Base-by-base conservation (phyloP, 139 green algal species). In the Pseudopediastrum boryanum region DNA sequence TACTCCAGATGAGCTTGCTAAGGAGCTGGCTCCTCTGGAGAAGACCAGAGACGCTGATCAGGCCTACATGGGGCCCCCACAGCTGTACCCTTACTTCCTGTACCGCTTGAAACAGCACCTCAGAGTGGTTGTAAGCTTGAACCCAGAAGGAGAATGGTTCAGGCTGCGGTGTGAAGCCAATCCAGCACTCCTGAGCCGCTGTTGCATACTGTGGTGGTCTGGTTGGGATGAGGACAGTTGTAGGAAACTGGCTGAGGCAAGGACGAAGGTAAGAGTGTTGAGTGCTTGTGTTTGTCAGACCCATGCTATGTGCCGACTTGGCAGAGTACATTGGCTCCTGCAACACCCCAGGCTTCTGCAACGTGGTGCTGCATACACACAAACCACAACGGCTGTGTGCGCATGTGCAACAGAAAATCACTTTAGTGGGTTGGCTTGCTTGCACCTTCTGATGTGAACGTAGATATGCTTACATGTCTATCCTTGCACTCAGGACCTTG, bases 1-100 rank as follows among this genome's bases (percentile, higher is more conserved):
- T 77, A 84, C 80, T 2, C 72, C 83, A n/a, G 92, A 95, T 64
- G 93, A 97, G 86, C 83, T 94, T 48, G 85, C 92, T 39, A 89
- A 89, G 75, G 84, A 89, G 61, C 61, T 95, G 64, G 87, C 82
- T 3, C 81, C 88, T 0, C 48, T 93, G 58, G 80, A 91, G 41
- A 52, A 5, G 0, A 63, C 36, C n/a, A 27, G 74, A 19, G 63
- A 64, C 21, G 41, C 25, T 27, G 74, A 81, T n/a, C 38, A 21
- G 13, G 21, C 41, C 25, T 81, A 72, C 48, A 21, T 38, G 56
- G 74, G 74, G 10, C 59, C 74, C 23, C 29, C 74, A 27, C 42
- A 42, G 44, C 70, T 31, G 33, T 74, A 81, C 44, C 62, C 74
- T n/a, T 81, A 81, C 46, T 81, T 81, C 44, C 44, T 67, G 0